Conservation (phyloP, 371 early-diverging fungal genomes). For the Cladochytrium tenue region DNA sequence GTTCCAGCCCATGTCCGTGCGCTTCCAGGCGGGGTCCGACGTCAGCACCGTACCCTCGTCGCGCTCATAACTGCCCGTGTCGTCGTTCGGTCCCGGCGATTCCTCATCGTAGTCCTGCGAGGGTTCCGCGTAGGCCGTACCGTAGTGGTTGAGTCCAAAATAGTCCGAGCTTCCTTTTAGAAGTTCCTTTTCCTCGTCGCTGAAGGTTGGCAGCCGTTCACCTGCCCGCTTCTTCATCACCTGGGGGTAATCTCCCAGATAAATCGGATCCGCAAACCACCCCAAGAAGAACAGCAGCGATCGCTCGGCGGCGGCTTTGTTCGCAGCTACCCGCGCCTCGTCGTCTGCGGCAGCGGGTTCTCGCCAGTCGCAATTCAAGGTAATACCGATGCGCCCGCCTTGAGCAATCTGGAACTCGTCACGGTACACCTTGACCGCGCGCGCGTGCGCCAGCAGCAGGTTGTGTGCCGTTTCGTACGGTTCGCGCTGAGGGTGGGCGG, state of each 20-base stretch:
- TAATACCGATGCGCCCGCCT: slow-evolving; percentile 20
- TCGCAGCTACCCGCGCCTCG: slow-evolving; percentile 3
- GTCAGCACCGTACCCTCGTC: slow-evolving; percentile 1
- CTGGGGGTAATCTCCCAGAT: slow-evolving; percentile 36
- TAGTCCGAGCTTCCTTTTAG: slow-evolving; percentile 39
- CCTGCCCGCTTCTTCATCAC: slow-evolving; percentile 26
- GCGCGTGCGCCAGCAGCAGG: slow-evolving; percentile 32
- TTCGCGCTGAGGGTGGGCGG: slow-evolving; percentile 19
- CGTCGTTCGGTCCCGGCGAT: not conserved
- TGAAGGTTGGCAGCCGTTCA: slow-evolving; percentile 31
- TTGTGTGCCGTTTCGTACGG: slow-evolving; percentile 25
- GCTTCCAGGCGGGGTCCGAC: slow-evolving; percentile 4
- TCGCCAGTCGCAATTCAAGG: slow-evolving; percentile 25
- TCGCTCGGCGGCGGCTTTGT: slow-evolving; percentile 20
- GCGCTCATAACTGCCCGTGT: slow-evolving; percentile 3
- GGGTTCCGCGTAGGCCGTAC: too few species aligned
- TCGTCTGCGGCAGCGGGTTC: slow-evolving; percentile 18
- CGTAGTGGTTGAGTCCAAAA: slow-evolving; percentile 39
- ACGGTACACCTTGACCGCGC: slow-evolving; percentile 28
- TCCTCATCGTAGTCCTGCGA: slow-evolving; percentile 22
- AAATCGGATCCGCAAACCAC: slow-evolving; percentile 39
- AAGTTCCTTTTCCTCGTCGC: slow-evolving; percentile 21
- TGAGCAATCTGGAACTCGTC: slow-evolving; percentile 21
- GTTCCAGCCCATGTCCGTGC: slow-evolving; percentile 9
- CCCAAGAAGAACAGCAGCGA: slow-evolving; percentile 26